Conservation (phyloP, 2,329 filamentous ascomycete species). For the Xylaria sp. region DNA sequence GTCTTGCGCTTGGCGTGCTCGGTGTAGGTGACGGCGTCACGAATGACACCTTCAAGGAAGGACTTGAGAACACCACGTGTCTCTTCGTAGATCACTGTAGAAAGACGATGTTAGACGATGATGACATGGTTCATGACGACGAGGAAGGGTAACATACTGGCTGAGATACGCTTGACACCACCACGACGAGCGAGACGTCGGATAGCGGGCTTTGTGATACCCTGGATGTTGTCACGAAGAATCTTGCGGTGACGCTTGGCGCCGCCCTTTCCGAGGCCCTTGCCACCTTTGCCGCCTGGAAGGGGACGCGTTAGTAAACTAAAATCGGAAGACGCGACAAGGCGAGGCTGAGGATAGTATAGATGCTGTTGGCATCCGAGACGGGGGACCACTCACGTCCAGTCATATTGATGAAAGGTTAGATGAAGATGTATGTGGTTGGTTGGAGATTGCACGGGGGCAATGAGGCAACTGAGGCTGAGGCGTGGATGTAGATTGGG, state of each 20-base stretch:
- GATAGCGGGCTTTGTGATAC: slow-evolving; percentile 98
- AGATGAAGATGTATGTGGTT: slow-evolving; percentile 20
- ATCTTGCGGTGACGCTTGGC: slow-evolving; percentile 99
- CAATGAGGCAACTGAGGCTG: slow-evolving; percentile 34
- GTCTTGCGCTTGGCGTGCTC: slow-evolving; percentile 84
- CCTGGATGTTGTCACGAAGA: slow-evolving; percentile 99
- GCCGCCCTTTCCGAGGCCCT: slow-evolving; percentile 97
- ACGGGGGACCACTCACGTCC: slow-evolving; percentile 39
- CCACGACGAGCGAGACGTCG: slow-evolving; percentile 98
- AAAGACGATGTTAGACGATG: background rate
- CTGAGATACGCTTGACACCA: slow-evolving; percentile 99
- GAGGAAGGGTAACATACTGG: slow-evolving; percentile 62
- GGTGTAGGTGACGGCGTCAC: slow-evolving; percentile 80
- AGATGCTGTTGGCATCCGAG: slow-evolving; percentile 61
- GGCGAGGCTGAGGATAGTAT: slow-evolving; percentile 57
- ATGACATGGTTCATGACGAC: background rate
- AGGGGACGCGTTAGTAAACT: slow-evolving; percentile 52
- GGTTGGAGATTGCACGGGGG: slow-evolving; percentile 17
- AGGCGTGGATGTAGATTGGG: slow-evolving; percentile 23
- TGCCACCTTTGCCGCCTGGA: slow-evolving; percentile 89
- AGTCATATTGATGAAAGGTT: slow-evolving; percentile 40
- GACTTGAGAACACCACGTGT: slow-evolving; percentile 83
- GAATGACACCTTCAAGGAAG: slow-evolving; percentile 82
- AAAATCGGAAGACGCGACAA: slow-evolving; percentile 50
- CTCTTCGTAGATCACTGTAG: slow-evolving; percentile 78